phyloP scores from a whole-genome alignment of 768 basidiomycete genomes.

The Trametes maxima region DNA sequence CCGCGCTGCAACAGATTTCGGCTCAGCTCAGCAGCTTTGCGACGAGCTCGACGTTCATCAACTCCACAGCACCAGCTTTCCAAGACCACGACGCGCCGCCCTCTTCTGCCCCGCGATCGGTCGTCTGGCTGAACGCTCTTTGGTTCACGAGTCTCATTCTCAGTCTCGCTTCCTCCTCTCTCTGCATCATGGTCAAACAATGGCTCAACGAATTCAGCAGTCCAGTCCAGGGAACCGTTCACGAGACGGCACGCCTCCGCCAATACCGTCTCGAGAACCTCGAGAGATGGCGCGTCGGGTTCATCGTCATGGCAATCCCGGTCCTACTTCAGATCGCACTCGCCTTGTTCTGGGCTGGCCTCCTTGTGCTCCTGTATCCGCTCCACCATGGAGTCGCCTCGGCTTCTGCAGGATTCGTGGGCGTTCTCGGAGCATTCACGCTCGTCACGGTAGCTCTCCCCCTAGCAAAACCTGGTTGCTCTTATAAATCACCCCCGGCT shows the following conservation, averaged over 20 bases:
- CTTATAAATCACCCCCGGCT: too few relatives aligned
- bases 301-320: conserved; percentile 19
- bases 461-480: too few relatives aligned
- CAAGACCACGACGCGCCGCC: background rate
- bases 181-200: conserved; percentile 34
- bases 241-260: conserved; percentile 10
- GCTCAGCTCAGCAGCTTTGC: conserved; percentile 12
- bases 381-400: conserved; percentile 17
- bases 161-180: conserved; percentile 28
- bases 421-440: background rate
- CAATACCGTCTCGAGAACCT: conserved; percentile 25
- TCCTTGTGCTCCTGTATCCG: conserved; percentile 20
- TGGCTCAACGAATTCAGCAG: conserved; percentile 26
- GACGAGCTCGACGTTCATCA: conserved; percentile 9
- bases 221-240: background rate
- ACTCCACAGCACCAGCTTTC: conserved; percentile 4
- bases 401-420: background rate
- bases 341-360: conserved; percentile 24
- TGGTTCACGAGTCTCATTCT: conserved; percentile 31
- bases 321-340: conserved; percentile 25
- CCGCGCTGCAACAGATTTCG: conserved; percentile 6
- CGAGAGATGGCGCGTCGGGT: conserved; percentile 18
- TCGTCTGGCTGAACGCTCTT: conserved; percentile 20
- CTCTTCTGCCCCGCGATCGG: too few relatives aligned
- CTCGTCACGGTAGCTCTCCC: background rate